A percentile compares a stretch with the other conserved stretches of the same genome.
Evolutionary conservation across 495 filamentous ascomycete genomes (phyloP).

Genomic region (Aspergillus leporis): DNA sequence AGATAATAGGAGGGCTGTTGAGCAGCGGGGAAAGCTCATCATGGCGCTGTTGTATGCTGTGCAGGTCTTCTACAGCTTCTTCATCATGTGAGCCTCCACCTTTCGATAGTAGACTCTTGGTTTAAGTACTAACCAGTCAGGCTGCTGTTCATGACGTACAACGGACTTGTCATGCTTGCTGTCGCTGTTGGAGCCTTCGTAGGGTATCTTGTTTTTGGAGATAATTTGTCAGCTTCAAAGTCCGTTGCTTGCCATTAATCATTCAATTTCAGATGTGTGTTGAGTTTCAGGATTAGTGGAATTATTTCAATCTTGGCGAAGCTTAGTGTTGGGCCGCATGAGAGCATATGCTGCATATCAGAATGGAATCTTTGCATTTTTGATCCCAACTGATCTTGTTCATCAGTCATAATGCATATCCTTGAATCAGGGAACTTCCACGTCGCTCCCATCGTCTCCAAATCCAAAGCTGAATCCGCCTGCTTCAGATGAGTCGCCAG

Average conservation of each 20-base stretch:
- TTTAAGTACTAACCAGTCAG: slow-evolving; percentile 46
- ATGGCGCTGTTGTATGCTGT: slow-evolving; percentile 84
- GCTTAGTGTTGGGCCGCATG: not conserved
- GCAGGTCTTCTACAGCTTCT: slow-evolving; percentile 98
- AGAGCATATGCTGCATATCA: slow-evolving; percentile 8
- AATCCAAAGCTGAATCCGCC: slow-evolving; percentile 84
- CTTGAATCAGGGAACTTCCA: slow-evolving; percentile 49
- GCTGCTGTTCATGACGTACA: slow-evolving; percentile 99
- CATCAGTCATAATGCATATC: slow-evolving; percentile 8
- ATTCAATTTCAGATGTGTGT: not conserved
- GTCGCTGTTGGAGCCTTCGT: slow-evolving; percentile 87
- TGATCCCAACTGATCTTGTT: not conserved
- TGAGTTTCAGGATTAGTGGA: not conserved
- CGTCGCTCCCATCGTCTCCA: slow-evolving; percentile 63
- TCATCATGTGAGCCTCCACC: slow-evolving; percentile 84
- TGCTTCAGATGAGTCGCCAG: slow-evolving; percentile 40
- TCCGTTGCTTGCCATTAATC: slow-evolving; percentile 84
- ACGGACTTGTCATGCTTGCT: slow-evolving; percentile 93
- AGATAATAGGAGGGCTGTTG: slow-evolving; percentile 43
- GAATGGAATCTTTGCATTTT: not conserved
- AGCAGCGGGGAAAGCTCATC: slow-evolving; percentile 65
- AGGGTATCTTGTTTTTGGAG: slow-evolving; percentile 82
- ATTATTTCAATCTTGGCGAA: not conserved
- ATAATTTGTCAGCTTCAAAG: slow-evolving; percentile 67
- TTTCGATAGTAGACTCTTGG: not conserved